Evolutionary conservation across 139 green algal genomes (phyloP).

Genomic region (Chlorella sp.): DNA sequence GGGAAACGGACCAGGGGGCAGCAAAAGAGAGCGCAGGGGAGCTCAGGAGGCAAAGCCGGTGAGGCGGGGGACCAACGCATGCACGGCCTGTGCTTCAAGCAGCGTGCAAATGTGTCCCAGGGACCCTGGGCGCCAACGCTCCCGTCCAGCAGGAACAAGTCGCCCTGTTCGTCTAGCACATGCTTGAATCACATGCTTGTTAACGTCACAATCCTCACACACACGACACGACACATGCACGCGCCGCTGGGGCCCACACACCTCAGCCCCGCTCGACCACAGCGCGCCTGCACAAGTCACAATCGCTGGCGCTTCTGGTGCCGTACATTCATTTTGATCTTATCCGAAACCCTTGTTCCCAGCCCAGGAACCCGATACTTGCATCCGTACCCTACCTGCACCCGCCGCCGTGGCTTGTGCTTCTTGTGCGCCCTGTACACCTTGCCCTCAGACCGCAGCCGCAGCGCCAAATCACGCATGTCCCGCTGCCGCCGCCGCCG

Average conservation of each 20-base stretch:
- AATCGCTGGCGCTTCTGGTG: too few species aligned
- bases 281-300: too few species aligned
- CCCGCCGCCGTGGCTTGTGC: conserved; percentile 26
- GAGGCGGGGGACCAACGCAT: not conserved
- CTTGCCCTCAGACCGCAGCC: conserved; percentile 56
- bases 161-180: too few species aligned
- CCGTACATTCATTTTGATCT: not conserved
- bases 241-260: too few species aligned
- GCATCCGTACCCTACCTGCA: not conserved
- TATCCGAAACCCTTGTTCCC: not conserved
- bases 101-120: not conserved
- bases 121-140: not conserved
- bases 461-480: conserved; percentile 52
- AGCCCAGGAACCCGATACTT: too few species aligned
- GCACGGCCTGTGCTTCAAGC: not conserved
- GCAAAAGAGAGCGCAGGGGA: not conserved
- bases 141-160: not conserved
- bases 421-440: conserved; percentile 42
- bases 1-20: not conserved
- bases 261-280: too few species aligned
- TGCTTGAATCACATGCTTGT: too few species aligned
- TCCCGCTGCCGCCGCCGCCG: conserved; percentile 44
- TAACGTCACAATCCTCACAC: not conserved
- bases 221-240: too few species aligned
- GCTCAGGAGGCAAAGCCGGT: not conserved